Evolutionary conservation across 1,284 basidiomycete genomes (phyloP), one percentile per base, ranked within the genome.

Genomic region (Microbotryum intermedium): DNA sequence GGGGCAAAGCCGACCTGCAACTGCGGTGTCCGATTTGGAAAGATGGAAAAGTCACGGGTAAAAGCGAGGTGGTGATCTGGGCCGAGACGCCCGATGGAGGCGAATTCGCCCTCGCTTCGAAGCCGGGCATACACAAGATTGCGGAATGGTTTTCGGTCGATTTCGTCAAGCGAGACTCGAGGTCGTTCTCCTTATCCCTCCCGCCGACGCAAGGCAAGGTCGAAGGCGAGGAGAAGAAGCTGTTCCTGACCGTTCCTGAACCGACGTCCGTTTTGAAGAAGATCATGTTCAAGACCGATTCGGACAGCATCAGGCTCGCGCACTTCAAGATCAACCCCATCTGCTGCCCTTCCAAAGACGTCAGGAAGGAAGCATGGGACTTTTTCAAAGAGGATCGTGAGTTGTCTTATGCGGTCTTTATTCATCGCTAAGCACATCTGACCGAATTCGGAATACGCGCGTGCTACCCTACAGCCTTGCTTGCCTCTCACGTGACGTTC

Each of bases 321-420:
- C 57, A 66, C 39, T 71, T 67, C 67, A 62, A 64, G 34, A 53
- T 71, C 58, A 71, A 71, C 50, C 70, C 70, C 47, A 65, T 71
- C 28, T 69, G 65, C 57, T 70, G 68, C 44, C 43, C 62, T 3
- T 60, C 58, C 0, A 52, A 53, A 9, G 55, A 55, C 10, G 53
- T 57, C 21, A 25, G 60, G 18, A 66, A 62, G 45, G 61, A 65
- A 21, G 61, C 60, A 25, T 68, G 66, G 66, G 61, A 68, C 49
- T 71, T 63, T 28, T 63, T 67, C 50, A 60, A 65, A 58, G 70
- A 71, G 50, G 70, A 71, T 47, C 69, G 68, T 69, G 49, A 60
- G 63, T 63, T 34, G 39, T 53, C 34, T 23, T 48, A 16, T 18
- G 50, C 18, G 20, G 23, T 10, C 8, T 45, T 25, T 26, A 4